Evolutionary conservation across 2,329 filamentous ascomycete genomes (phyloP), one percentile per base, ranked within the genome.

Genomic region (Thermomyces lanuginosus): DNA sequence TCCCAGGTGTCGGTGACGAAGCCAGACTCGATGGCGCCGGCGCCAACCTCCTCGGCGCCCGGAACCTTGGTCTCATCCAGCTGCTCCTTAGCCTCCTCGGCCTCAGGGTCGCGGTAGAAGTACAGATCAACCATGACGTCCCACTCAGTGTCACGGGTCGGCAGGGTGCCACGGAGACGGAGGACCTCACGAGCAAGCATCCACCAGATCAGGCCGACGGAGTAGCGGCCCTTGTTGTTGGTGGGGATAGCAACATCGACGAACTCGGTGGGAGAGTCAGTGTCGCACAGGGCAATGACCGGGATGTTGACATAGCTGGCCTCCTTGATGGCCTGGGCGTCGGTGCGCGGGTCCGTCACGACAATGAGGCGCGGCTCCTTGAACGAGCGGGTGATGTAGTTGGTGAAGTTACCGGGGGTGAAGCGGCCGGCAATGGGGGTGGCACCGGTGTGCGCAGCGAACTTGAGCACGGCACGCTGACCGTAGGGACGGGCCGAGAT

Each of bases 321-420:
- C 72, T 98, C 89, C 78, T 93, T 95, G 76, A 98, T 98, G 56
- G 89, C 89, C 76, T 98, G 89, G 60, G 89, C 82, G 55, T 98
- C 89, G 69, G 91, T 98, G 66, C 91, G 86, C 52, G 89, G 89
- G 64, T 98, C 89, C 66, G 89, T 98, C 55, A 98, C 89, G 60
- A 98, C 76, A 65, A 98, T 95, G 57, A 98, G 73, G 63, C 91
- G 91, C 58, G 89, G 89, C 72, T 98, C 89, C 77, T 93, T 93
- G 83, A 98, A 98, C 43, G 89, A 95, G 56, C 89, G 86, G 64
- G 91, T 98, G 78, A 98, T 98, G 79, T 98, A 98, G 76, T 98
- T 98, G 73, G 89, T 98, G 78, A 98, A 98, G 65, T 86, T 92
- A 80, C 89, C 89, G 60, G 89, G 89, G 58, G 89, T 98, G 79